A percentile compares a stretch with the other conserved stretches of the same genome.
These are phyloP conservation scores for Candida hispaniensis DNA, from an alignment of 805 yeast species.

Conservation along the genomic window DNA sequence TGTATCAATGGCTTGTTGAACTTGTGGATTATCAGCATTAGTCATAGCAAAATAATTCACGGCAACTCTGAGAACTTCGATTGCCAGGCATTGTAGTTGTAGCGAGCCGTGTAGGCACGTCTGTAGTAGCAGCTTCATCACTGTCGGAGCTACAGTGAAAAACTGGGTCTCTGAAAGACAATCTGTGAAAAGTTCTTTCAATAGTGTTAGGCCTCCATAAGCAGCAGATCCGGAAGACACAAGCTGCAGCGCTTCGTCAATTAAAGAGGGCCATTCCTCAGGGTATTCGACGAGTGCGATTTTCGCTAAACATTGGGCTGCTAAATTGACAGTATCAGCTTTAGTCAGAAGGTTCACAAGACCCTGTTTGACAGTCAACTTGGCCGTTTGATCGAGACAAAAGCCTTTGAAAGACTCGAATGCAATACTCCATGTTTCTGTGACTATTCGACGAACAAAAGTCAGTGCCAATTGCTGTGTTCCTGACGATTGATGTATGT, in stretches of 20 bases:
- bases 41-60: conserved; percentile 24
- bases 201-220: conserved; percentile 25
- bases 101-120: conserved; percentile 8
- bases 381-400: conserved; percentile 44
- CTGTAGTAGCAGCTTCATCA: no score
- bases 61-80: conserved; percentile 29
- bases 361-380: conserved; percentile 39
- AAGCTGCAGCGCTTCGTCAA: conserved; percentile 32
- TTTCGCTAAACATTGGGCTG: conserved; percentile 60
- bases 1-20: conserved; percentile 8
- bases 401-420: conserved; percentile 66
- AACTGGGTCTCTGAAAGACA: conserved; percentile 78
- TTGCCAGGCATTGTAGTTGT: conserved; percentile 21
- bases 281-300: conserved; percentile 87
- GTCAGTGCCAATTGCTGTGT: conserved; percentile 6
- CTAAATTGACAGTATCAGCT: conserved; percentile 36
- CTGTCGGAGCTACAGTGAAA: conserved; percentile 47
- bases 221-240: conserved; percentile 34
- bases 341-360: conserved; percentile 37
- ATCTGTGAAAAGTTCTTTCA: conserved; percentile 73
- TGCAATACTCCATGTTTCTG: conserved; percentile 62
- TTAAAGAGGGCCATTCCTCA: conserved; percentile 83
- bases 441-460: conserved; percentile 6
- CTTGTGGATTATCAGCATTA: conserved; percentile 15
- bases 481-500: conserved; percentile 1